Percentiles rank a stretch among this genome's conserved stretches.
phyloP scores from a whole-genome alignment of 768 basidiomycete species.

The Rubroboletus satanas region DNA sequence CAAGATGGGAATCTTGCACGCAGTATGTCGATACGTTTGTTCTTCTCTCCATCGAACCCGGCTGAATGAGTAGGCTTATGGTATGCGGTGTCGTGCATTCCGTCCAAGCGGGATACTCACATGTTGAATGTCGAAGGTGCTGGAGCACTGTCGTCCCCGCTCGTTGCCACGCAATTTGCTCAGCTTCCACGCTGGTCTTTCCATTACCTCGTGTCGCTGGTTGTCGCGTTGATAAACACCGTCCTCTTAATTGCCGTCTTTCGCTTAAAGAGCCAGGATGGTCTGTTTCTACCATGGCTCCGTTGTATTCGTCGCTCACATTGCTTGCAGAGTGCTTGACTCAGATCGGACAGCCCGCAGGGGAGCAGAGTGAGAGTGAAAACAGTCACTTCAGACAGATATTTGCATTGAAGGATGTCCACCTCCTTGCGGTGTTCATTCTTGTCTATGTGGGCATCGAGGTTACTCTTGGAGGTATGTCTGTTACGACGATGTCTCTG shows the following conservation, averaged over 20 bases:
- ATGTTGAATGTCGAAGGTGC: constrained; percentile 40
- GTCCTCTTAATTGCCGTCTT: constrained; percentile 55
- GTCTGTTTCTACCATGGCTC: constrained; percentile 35
- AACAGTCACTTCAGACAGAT: constrained; percentile 48
- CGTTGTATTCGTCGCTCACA: background rate
- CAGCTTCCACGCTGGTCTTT: constrained; percentile 66
- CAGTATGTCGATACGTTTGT: constrained; percentile 31
- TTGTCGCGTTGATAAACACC: constrained; percentile 57
- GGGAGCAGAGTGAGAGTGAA: constrained; percentile 35
- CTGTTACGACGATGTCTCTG: background rate
- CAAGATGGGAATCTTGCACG: constrained; percentile 43
- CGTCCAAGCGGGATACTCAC: constrained; percentile 4
- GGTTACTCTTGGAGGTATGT: constrained; percentile 43
- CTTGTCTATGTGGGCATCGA: constrained; percentile 70
- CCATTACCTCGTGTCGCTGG: constrained; percentile 70
- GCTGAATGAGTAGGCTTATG: constrained; percentile 25
- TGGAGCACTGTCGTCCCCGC: constrained; percentile 65
- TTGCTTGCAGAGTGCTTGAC: constrained; percentile 48
- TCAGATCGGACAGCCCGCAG: constrained; percentile 47
- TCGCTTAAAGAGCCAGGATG: constrained; percentile 66
- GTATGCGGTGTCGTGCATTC: constrained; percentile 23
- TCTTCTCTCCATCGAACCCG: constrained; percentile 12
- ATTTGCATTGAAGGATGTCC: constrained; percentile 48
- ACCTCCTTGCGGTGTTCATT: constrained; percentile 59
- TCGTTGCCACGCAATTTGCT: constrained; percentile 80